A percentile compares a stretch with the other conserved stretches of the same genome.
Conservation (phyloP, 306 rosid species). For the Cucurbita maxima region DNA sequence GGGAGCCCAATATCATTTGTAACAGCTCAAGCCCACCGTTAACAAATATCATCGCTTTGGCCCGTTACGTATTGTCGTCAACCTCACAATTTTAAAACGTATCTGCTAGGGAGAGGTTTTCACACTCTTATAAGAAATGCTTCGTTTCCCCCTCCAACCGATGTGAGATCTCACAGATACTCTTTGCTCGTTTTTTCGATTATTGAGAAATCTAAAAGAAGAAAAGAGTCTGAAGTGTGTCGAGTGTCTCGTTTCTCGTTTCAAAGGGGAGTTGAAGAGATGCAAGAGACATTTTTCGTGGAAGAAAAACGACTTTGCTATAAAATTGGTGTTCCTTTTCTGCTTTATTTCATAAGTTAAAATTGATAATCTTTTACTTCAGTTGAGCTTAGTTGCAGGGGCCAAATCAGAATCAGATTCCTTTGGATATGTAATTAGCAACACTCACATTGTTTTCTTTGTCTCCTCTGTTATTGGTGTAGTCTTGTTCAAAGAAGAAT, state of each 20-base stretch:
- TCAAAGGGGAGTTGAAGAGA: neutral
- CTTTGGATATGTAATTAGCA: neutral
- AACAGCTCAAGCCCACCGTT: too few relatives aligned
- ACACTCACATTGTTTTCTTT: neutral
- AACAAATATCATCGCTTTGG: too few relatives aligned
- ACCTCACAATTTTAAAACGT: too few relatives aligned
- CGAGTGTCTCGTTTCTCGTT: neutral
- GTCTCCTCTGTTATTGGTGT: neutral
- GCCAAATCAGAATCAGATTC: neutral
- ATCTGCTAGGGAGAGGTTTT: too few relatives aligned
- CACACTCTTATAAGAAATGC: too few relatives aligned
- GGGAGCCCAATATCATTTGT: too few relatives aligned
- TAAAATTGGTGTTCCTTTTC: neutral
- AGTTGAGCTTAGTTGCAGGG: neutral
- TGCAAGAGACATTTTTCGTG: neutral
- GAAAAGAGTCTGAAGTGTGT: neutral
- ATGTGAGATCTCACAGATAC: neutral
- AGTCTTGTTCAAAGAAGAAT: neutral
- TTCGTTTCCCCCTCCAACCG: too few relatives aligned
- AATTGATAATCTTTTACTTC: neutral
- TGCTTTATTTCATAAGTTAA: neutral
- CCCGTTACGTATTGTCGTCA: too few relatives aligned
- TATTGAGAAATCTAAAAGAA: neutral
- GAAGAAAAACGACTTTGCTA: neutral
- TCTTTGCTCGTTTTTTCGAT: neutral